phyloP scores from a whole-genome alignment of 306 rosid genomes.

The Dicorynia guianensis region DNA sequence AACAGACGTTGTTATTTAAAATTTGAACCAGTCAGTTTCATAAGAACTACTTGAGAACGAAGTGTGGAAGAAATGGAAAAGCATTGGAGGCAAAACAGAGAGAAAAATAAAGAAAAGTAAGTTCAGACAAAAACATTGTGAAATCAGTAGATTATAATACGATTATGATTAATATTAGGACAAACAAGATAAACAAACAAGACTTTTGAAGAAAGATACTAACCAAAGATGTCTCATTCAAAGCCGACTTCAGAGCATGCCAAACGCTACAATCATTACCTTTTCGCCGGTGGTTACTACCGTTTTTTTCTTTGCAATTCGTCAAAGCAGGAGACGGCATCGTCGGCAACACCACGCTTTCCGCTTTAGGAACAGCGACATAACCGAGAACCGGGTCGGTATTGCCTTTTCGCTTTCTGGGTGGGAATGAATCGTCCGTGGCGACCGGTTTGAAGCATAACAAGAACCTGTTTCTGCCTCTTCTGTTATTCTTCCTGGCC shows the following conservation, averaged over 20 bases:
- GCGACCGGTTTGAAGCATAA: slow-evolving; percentile 29
- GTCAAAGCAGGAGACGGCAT: background rate
- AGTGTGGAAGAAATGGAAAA: background rate
- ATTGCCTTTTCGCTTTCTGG: background rate
- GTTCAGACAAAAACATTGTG: no score
- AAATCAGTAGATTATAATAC: background rate
- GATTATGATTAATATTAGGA: background rate
- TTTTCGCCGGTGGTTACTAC: background rate
- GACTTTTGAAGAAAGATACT: background rate
- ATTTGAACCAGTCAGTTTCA: background rate
- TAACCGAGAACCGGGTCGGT: slow-evolving; percentile 35
- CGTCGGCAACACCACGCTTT: slow-evolving; percentile 11
- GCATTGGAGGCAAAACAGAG: no score
- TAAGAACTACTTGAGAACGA: background rate
- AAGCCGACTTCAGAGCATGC: slow-evolving; percentile 13
- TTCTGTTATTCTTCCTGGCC: background rate
- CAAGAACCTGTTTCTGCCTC: background rate
- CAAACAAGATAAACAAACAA: background rate
- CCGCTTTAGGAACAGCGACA: slow-evolving; percentile 29
- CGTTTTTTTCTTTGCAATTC: background rate
- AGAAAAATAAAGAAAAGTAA: no score
- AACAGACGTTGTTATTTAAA: background rate
- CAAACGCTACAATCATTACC: slow-evolving; percentile 11
- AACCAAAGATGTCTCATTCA: slow-evolving; percentile 45
- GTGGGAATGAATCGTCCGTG: background rate